A percentile compares a stretch with the other conserved stretches of the same genome.
phyloP scores from a whole-genome alignment of 2,329 filamentous ascomycete genomes.

The Penicillium sclerotigenum region DNA sequence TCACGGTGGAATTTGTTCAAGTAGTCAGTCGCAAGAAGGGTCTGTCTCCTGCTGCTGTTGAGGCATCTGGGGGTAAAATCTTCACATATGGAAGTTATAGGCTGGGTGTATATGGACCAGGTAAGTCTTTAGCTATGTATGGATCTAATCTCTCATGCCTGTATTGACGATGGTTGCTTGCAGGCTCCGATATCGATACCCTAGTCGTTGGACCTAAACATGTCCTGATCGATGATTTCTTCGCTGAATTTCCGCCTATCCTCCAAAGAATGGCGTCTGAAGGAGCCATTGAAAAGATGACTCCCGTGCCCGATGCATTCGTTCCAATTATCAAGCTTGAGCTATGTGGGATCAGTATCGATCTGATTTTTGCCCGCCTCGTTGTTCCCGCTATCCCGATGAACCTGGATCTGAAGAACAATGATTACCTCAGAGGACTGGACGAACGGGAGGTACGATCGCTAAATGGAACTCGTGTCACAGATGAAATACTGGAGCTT shows the following conservation, averaged over 20 bases:
- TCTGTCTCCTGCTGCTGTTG: slow-evolving; percentile 71
- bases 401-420: slow-evolving; percentile 74
- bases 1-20: slow-evolving; percentile 83
- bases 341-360: slow-evolving; percentile 85
- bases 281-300: slow-evolving; percentile 79
- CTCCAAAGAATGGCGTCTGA: slow-evolving; percentile 71
- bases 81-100: slow-evolving; percentile 97
- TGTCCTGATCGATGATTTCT: slow-evolving; percentile 86
- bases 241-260: slow-evolving; percentile 77
- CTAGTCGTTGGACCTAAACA: slow-evolving; percentile 89
- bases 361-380: slow-evolving; percentile 83
- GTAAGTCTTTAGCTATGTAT: slow-evolving; percentile 35
- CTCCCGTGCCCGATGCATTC: slow-evolving; percentile 82
- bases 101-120: slow-evolving; percentile 85
- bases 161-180: slow-evolving; percentile 3
- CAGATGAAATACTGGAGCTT: slow-evolving; percentile 82
- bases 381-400: slow-evolving; percentile 68
- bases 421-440: slow-evolving; percentile 76
- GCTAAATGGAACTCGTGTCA: slow-evolving; percentile 90
- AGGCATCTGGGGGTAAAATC: slow-evolving; percentile 83
- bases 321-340: slow-evolving; percentile 98
- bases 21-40: slow-evolving; percentile 71
- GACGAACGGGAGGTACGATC: slow-evolving; percentile 84
- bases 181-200: slow-evolving; percentile 95
- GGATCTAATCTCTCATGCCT: neutral